Conservation (phyloP, 352 stramenopile genomes). For the Phytophthora melonis region DNA sequence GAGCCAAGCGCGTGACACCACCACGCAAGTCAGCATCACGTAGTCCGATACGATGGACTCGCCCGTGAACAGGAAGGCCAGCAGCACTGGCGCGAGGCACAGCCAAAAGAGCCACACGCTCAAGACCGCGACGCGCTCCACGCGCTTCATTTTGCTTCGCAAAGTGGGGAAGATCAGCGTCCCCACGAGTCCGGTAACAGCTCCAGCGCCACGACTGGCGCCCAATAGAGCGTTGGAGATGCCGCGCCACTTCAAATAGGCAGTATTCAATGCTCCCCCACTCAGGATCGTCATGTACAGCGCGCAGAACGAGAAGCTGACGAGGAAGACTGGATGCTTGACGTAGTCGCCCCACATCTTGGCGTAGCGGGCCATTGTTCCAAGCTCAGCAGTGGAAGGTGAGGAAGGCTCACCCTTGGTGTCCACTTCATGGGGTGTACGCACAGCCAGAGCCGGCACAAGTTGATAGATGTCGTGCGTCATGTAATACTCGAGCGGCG, state of each 20-base stretch:
- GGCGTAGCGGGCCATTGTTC: conserved; percentile 38
- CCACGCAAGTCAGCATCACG: conserved; percentile 58
- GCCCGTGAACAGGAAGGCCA: conserved; percentile 51
- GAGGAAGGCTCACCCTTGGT: conserved; percentile 13
- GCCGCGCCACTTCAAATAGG: conserved; percentile 73
- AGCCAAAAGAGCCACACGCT: conserved; percentile 76
- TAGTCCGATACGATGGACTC: conserved; percentile 64
- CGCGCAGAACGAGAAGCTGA: conserved; percentile 61
- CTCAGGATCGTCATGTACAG: conserved; percentile 73
- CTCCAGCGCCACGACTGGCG: conserved; percentile 51
- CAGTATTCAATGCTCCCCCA: conserved; percentile 56
- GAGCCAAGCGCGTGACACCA: conserved; percentile 64
- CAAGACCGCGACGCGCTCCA: conserved; percentile 59
- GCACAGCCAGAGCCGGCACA: conserved; percentile 51
- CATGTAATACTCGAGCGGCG: conserved; percentile 80
- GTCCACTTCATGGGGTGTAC: conserved; percentile 30
- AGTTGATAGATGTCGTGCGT: conserved; percentile 75
- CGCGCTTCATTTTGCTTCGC: conserved; percentile 34
- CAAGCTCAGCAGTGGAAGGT: conserved; percentile 18
- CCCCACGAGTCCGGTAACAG: conserved; percentile 55
- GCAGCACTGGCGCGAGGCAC: conserved; percentile 49
- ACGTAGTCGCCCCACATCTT: conserved; percentile 56
- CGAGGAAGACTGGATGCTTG: conserved; percentile 62
- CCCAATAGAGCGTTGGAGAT: conserved; percentile 61
- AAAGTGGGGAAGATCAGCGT: conserved; percentile 59